Evolutionary conservation across 768 basidiomycete genomes (phyloP).

Genomic region (Russula sp.): DNA sequence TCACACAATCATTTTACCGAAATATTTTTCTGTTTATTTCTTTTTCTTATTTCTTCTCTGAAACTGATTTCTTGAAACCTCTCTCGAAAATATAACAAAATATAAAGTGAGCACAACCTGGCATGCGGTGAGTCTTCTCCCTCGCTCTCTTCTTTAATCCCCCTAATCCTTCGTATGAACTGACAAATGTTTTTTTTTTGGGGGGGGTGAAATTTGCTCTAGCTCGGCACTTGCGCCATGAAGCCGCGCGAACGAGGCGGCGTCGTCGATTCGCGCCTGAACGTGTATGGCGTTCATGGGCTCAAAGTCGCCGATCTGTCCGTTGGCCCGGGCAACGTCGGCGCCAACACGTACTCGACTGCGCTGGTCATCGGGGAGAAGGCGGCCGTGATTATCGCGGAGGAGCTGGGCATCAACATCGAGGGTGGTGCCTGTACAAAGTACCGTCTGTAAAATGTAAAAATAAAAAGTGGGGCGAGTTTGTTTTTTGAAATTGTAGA

Average conservation of each 20-base stretch:
- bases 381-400: conserved; percentile 50
- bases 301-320: conserved; percentile 50
- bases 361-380: conserved; percentile 50
- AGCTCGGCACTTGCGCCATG: conserved; percentile 66
- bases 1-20: too few species aligned
- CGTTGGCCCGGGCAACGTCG: conserved; percentile 34
- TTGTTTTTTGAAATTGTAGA: too few species aligned
- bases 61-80: too few species aligned
- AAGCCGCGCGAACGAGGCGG: conserved; percentile 50
- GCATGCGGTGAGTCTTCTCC: conserved; percentile 13
- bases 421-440: too few species aligned
- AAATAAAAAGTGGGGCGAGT: not conserved
- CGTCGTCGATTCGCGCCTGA: conserved; percentile 54
- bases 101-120: not conserved
- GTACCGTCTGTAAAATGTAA: too few species aligned
- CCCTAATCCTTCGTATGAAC: not conserved
- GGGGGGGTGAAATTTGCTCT: not conserved
- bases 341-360: conserved; percentile 39
- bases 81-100: not conserved
- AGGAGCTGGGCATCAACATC: conserved; percentile 38
- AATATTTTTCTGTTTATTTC: not conserved
- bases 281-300: conserved; percentile 51
- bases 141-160: not conserved
- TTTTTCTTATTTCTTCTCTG: too few species aligned
- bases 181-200: not conserved